A percentile compares a stretch with the other conserved stretches of the same genome.
These are phyloP conservation scores for Lathyrus sativus DNA, from an alignment of 306 rosid genomes.

Conservation along the genomic window DNA sequence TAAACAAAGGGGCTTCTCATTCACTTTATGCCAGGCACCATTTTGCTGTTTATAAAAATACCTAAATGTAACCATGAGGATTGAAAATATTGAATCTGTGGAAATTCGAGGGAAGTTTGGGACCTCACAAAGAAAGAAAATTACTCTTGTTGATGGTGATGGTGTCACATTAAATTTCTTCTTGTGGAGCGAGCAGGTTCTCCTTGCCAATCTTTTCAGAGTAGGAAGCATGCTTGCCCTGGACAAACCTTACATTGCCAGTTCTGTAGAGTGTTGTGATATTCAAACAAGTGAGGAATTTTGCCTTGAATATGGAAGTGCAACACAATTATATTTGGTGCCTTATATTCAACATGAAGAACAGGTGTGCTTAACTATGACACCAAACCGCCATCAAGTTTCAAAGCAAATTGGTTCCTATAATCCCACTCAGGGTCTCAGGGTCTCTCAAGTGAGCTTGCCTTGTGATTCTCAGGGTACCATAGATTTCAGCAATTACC, in stretches of 20 bases:
- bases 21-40: slow-evolving; percentile 61
- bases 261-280: slow-evolving; percentile 51
- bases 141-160: slow-evolving; percentile 77
- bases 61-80: slow-evolving; percentile 32
- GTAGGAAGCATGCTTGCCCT: slow-evolving; percentile 90
- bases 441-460: slow-evolving; percentile 86
- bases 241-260: slow-evolving; percentile 73
- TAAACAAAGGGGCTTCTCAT: slow-evolving; percentile 55
- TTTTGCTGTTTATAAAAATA: slow-evolving; percentile 20
- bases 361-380: slow-evolving; percentile 69
- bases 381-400: slow-evolving; percentile 66
- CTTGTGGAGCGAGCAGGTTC: slow-evolving; percentile 87
- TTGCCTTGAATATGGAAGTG: slow-evolving; percentile 90
- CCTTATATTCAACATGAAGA: slow-evolving; percentile 85
- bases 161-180: slow-evolving; percentile 60
- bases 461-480: slow-evolving; percentile 87
- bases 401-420: slow-evolving; percentile 53
- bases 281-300: slow-evolving; percentile 52
- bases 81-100: slow-evolving; percentile 66
- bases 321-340: slow-evolving; percentile 83
- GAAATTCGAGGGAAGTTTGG: slow-evolving; percentile 63
- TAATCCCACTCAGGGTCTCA: slow-evolving; percentile 59
- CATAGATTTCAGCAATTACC: slow-evolving; percentile 84
- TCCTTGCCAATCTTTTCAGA: slow-evolving; percentile 81
- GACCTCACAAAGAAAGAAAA: slow-evolving; percentile 54